phyloP scores from a whole-genome alignment of 192 early-diverging fungal species.

The Radiomyces spectabilis region DNA sequence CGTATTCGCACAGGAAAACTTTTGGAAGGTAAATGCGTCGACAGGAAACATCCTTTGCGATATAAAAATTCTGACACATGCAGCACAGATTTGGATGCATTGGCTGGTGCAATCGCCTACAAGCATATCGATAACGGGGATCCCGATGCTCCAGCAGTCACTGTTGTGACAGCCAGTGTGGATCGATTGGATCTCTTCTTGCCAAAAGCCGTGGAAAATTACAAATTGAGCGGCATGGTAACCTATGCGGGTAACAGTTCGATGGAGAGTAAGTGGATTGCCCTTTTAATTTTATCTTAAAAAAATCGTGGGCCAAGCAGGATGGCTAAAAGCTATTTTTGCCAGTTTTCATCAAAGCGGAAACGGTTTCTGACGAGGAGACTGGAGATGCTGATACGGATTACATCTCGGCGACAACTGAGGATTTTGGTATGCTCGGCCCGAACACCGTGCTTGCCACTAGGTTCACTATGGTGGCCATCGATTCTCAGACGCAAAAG shows the following conservation, averaged over 20 bases:
- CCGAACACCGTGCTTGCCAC: constrained; percentile 60
- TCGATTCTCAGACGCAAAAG: constrained; percentile 64
- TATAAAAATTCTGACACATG: neutral
- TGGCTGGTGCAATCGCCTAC: constrained; percentile 79
- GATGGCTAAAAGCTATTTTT: neutral
- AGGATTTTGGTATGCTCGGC: constrained; percentile 6
- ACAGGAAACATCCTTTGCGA: neutral
- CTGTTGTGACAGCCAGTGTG: constrained; percentile 84
- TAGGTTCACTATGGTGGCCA: constrained; percentile 87
- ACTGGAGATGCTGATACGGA: neutral
- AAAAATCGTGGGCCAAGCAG: neutral
- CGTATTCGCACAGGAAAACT: constrained; percentile 74
- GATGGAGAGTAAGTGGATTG: constrained; percentile 64
- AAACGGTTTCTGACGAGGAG: constrained; percentile 31
- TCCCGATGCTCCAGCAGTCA: constrained; percentile 40
- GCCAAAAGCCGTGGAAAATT: constrained; percentile 58
- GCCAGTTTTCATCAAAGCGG: constrained; percentile 61
- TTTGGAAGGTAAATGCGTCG: constrained; percentile 50
- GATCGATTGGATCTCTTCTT: constrained; percentile 80
- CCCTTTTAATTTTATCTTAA: neutral
- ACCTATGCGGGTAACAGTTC: constrained; percentile 86
- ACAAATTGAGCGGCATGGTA: constrained; percentile 76
- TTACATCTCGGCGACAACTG: neutral
- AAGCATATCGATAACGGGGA: constrained; percentile 55
- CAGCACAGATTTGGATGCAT: constrained; percentile 56